Conservation (phyloP, 2,329 filamentous ascomycete genomes). For the Madurella mycetomatis region DNA sequence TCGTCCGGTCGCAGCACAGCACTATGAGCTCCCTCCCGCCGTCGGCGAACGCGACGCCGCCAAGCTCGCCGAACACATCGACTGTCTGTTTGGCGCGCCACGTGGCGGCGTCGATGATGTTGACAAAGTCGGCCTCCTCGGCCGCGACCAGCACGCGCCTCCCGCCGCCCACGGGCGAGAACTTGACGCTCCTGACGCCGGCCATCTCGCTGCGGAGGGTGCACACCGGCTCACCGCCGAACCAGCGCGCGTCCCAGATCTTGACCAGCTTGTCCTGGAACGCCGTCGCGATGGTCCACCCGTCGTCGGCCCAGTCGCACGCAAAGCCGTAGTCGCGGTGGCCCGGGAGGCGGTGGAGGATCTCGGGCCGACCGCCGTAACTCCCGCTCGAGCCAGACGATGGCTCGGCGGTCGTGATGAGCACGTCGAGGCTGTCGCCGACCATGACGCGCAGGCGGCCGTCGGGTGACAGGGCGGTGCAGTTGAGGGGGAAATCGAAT, state of each 20-base stretch:
- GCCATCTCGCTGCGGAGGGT: slow-evolving; percentile 63
- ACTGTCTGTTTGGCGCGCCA: slow-evolving; percentile 64
- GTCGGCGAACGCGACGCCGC: slow-evolving; percentile 62
- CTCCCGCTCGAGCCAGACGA: neutral
- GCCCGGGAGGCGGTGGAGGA: slow-evolving; percentile 54
- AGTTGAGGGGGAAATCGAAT: slow-evolving; percentile 65
- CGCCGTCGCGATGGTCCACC: slow-evolving; percentile 70
- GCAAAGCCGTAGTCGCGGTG: slow-evolving; percentile 71
- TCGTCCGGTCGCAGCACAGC: slow-evolving; percentile 59
- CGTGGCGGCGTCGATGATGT: slow-evolving; percentile 63
- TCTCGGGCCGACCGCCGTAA: slow-evolving; percentile 31
- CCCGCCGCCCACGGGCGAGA: slow-evolving; percentile 67
- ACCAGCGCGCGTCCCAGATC: slow-evolving; percentile 72
- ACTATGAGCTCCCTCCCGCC: slow-evolving; percentile 65
- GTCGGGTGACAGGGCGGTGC: slow-evolving; percentile 67
- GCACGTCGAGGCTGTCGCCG: slow-evolving; percentile 61
- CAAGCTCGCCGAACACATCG: slow-evolving; percentile 72
- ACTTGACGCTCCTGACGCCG: slow-evolving; percentile 63
- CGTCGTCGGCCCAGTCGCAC: slow-evolving; percentile 75
- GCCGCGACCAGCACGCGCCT: slow-evolving; percentile 64
- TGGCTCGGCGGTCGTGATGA: slow-evolving; percentile 64
- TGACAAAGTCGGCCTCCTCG: slow-evolving; percentile 71
- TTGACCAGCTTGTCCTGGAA: slow-evolving; percentile 70
- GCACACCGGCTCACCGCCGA: slow-evolving; percentile 50
- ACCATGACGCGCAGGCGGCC: slow-evolving; percentile 67